These are phyloP conservation scores for Oryza longistaminata DNA, from an alignment of 176 grass and related monocot species.

Conservation along the genomic window DNA sequence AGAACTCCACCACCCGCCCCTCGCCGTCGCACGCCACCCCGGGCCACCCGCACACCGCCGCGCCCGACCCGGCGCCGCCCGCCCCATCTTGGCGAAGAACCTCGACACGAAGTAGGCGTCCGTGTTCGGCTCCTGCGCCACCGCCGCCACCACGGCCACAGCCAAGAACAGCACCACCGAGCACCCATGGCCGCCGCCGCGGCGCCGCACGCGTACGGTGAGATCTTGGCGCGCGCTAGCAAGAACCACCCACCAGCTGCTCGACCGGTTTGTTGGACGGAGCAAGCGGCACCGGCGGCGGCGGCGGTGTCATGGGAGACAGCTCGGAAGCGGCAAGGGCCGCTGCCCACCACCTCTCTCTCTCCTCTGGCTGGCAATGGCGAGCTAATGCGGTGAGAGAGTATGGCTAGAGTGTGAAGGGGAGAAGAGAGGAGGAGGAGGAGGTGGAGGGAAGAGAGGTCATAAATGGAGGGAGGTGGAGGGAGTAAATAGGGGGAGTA, in stretches of 20 bases:
- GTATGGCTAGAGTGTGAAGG: conserved; percentile 37
- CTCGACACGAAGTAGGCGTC: conserved; percentile 69
- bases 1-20: conserved; percentile 47
- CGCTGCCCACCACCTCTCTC: not conserved
- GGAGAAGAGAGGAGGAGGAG: not conserved
- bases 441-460: not conserved
- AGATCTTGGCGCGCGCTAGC: conserved; percentile 26
- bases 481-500: conserved; percentile 41
- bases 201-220: not conserved
- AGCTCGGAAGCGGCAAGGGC: conserved; percentile 41
- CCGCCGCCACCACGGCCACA: not conserved
- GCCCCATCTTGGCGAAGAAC: conserved; percentile 64
- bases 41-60: conserved; percentile 55
- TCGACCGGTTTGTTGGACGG: not conserved
- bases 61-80: conserved; percentile 13
- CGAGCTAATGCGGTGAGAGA: conserved; percentile 7
- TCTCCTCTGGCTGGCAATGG: not conserved
- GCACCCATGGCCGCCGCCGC: conserved; percentile 16
- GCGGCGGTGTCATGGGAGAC: conserved; percentile 35
- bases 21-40: conserved; percentile 61
- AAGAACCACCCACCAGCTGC: not conserved
- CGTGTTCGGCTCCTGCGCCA: conserved; percentile 76
- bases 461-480: conserved; percentile 45
- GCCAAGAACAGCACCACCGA: conserved; percentile 13
- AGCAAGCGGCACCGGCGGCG: not conserved